A percentile compares a stretch with the other conserved stretches of the same genome.
Conservation (phyloP, 371 early-diverging fungal genomes). For the Catenaria anguillulae region DNA sequence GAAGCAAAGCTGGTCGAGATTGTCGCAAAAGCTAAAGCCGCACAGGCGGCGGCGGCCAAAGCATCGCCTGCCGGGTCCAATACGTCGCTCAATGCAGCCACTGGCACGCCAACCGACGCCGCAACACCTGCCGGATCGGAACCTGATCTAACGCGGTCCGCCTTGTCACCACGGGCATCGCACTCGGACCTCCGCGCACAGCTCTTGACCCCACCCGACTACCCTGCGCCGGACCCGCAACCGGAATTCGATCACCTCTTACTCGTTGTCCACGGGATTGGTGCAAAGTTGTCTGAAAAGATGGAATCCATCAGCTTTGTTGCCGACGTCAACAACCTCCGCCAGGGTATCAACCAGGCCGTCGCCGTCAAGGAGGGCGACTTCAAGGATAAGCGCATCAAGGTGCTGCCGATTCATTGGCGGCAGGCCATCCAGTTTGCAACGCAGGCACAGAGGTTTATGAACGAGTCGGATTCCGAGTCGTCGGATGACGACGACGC, state of each 20-base stretch:
- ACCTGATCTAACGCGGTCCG: too few species aligned
- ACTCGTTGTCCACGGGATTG: constrained; percentile 30
- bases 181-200: too few species aligned
- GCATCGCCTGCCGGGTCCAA: constrained; percentile 50
- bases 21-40: constrained; percentile 31
- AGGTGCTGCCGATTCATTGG: constrained; percentile 72
- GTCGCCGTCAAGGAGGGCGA: constrained; percentile 17
- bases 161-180: too few species aligned
- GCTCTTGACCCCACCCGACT: not conserved
- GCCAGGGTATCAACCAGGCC: constrained; percentile 46
- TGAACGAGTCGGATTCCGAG: not conserved
- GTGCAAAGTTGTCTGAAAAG: constrained; percentile 61
- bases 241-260: not conserved
- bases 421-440: constrained; percentile 56
- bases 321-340: constrained; percentile 49
- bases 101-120: too few species aligned
- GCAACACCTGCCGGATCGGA: too few species aligned
- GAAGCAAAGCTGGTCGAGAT: not conserved
- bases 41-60: constrained; percentile 12
- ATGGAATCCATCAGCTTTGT: constrained; percentile 49
- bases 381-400: constrained; percentile 33
- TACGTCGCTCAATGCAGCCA: too few species aligned
- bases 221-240: not conserved
- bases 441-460: constrained; percentile 32
- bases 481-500: constrained; percentile 20